phyloP scores from a whole-genome alignment of 2,329 filamentous ascomycete species.

The Knufia fluminis region DNA sequence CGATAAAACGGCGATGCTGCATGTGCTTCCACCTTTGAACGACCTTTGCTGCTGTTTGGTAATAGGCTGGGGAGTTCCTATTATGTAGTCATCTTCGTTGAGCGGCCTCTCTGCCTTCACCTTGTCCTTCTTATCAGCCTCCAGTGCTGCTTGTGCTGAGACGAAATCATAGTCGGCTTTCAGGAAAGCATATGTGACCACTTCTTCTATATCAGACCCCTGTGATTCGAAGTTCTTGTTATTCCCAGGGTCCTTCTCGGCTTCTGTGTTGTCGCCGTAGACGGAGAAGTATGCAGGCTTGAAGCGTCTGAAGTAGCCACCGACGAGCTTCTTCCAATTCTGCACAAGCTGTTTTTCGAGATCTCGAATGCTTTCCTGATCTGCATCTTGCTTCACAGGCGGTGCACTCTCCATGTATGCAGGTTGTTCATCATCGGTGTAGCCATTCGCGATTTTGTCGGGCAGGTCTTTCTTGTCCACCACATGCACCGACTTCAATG shows the following conservation, averaged over 20 bases:
- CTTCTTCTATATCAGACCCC: conserved; percentile 37
- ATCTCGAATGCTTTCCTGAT: conserved; percentile 53
- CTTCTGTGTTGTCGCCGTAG: conserved; percentile 27
- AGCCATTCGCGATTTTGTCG: conserved; percentile 13
- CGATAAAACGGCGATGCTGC: conserved; percentile 79
- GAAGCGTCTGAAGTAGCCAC: conserved; percentile 91
- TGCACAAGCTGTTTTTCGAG: conserved; percentile 63
- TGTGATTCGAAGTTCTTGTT: conserved; percentile 26
- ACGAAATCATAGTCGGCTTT: conserved; percentile 93
- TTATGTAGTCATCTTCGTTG: conserved; percentile 73
- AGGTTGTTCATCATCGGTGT: conserved; percentile 25
- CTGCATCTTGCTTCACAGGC: conserved; percentile 44
- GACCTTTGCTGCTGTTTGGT: conserved; percentile 32
- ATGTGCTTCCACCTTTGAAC: conserved; percentile 91
- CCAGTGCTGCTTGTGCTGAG: conserved; percentile 73
- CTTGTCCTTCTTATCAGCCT: conserved; percentile 54
- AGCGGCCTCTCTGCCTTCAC: conserved; percentile 65
- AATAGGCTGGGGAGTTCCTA: conserved; percentile 31
- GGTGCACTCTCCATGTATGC: conserved; percentile 25
- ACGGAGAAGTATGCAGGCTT: conserved; percentile 66
- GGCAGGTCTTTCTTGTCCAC: conserved; percentile 10
- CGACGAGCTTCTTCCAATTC: conserved; percentile 74
- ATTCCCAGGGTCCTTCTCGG: conserved; percentile 26
- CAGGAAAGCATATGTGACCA: conserved; percentile 86
- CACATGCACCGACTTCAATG: conserved; percentile 12